These are phyloP conservation scores for Cytospora leucostoma DNA, from an alignment of 2,329 filamentous ascomycete genomes.

Conservation along the genomic window DNA sequence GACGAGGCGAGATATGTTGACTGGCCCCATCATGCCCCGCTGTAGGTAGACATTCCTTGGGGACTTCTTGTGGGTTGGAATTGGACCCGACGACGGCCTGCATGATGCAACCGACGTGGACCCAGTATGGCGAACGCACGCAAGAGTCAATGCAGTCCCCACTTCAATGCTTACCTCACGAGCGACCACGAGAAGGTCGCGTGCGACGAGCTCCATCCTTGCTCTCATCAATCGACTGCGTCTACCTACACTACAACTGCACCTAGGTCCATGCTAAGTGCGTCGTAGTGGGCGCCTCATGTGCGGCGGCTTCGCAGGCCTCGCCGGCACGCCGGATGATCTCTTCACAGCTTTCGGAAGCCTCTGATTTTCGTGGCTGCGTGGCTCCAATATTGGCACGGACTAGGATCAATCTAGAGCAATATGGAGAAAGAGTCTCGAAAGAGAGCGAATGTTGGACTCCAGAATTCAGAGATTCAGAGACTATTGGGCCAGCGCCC, in stretches of 20 bases:
- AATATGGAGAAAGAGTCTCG: slow-evolving; percentile 15
- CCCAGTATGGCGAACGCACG: not conserved
- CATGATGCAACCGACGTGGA: slow-evolving; percentile 11
- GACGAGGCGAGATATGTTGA: slow-evolving; percentile 19
- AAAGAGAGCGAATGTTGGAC: slow-evolving; percentile 5
- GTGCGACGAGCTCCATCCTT: slow-evolving; percentile 7
- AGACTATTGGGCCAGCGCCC: slow-evolving; percentile 23
- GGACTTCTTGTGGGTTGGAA: slow-evolving; percentile 7
- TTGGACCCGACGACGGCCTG: slow-evolving; percentile 6
- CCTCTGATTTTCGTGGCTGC: not conserved
- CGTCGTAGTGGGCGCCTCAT: not conserved
- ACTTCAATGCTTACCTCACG: slow-evolving; percentile 3
- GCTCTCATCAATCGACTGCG: not conserved
- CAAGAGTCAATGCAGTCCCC: slow-evolving; percentile 13
- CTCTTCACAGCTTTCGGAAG: slow-evolving; percentile 1
- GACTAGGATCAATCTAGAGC: slow-evolving; percentile 16
- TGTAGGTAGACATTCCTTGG: not conserved
- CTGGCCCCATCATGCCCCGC: slow-evolving; percentile 12
- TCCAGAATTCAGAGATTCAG: slow-evolving; percentile 1
- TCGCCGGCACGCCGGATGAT: slow-evolving; percentile 8
- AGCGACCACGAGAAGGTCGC: slow-evolving; percentile 1
- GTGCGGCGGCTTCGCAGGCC: not conserved
- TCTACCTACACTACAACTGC: not conserved
- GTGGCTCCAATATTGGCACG: slow-evolving; percentile 13
- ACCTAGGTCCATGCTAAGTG: not conserved